Base-by-base conservation (phyloP, 208 protist species). In the Acanthamoeba sp. region DNA sequence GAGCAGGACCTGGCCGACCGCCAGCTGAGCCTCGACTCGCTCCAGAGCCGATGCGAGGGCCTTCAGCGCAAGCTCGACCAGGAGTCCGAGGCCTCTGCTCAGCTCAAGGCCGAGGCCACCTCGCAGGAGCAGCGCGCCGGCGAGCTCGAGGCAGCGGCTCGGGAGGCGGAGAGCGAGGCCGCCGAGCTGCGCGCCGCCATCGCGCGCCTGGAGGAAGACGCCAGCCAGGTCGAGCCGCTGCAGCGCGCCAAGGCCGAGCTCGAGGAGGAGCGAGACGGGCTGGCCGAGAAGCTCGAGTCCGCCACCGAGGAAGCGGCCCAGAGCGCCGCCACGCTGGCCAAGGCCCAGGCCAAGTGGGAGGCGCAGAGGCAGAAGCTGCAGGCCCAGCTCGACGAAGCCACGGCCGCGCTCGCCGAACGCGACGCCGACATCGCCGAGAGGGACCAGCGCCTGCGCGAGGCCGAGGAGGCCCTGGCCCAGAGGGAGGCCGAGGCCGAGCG, bases 21-120 rank as follows among this genome's bases (percentile, higher is more conserved):
- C 9, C 73, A 82, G 40, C 4, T 82, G 42, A 82, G 73, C n/a
- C 73, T 82, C 73, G 73, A 82, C 22, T 82, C 73, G 40, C 42
- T 82, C 2, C 73, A 82, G 73, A 82, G 73, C n/a, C 73, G 73
- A 6, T 82, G 73, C 38, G 73, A 82, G 27, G 73, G 73, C 27
- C 73, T 82, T 29, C 73, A 82, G 42, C 12, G 14, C 14, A 82
- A 52, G 40, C 73, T 82, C 42, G 73, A 82, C 27, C 36, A 42
- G 32, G 36, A 73, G n/a, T 29, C 64, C 18, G 64, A 73, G n/a
- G 10, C 10, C 2, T 10, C 24, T 29, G 64, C 73, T 1, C 34
- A 82, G 73, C 73, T 82, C 10, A 82, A 82, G 73, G 24, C 24
- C 73, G 40, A 12, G 6, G 27, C 42, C 6, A 38, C 12, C 73